Base-by-base conservation (phyloP, 257 asterid species). In the Nicotiana paniculata region DNA sequence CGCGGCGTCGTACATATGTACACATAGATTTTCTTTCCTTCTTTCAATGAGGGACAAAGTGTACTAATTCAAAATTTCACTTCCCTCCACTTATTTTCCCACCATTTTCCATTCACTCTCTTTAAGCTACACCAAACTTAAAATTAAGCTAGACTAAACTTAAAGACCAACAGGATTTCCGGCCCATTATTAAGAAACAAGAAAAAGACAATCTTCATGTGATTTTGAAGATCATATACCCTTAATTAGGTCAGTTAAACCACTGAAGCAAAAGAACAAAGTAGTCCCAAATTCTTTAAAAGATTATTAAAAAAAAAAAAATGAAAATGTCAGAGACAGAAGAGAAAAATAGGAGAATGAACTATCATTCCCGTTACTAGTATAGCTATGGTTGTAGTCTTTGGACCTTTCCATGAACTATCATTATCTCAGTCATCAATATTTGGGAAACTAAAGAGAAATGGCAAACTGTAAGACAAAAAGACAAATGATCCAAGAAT, bases 251-350 rank as follows among this genome's bases (percentile, higher is more conserved):
- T 80, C 85, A 76, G 2, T 21, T 24, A 46, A 24, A 58, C 82
- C 93, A 89, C 89, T 85, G 87, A 83, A 51, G 76, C 83, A 82
- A 33, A 80, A 48, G 6, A 21, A 12, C 37, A 69, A 72, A 59
- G 92, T 91, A 93, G 93, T 85, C 91, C 91, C 88, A 72, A 72
- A 81, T n/a, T 35, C 21, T 21, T 13, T 16, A 65, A 59, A 33
- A 35, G 26, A 16, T 6, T 16, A 21, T 24, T 21, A 9, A 17
- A 17, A 58, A n/a, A n/a, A 6, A 2, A 11, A 46, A 46, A 12
- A 12, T 43, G 35, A 72, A 24, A 46, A 72, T 43, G 79, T 72
- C 43, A 80, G 37, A 16, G 46, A 70, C 26, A 57, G 11, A 72
- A 54, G 30, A 58, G 35, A 77, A 51, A n/a, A 39, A 46, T 26